A percentile compares a stretch with the other conserved stretches of the same genome.
Evolutionary conservation across 148 eudicot species (phyloP).

Genomic region (Bassia scoparia): DNA sequence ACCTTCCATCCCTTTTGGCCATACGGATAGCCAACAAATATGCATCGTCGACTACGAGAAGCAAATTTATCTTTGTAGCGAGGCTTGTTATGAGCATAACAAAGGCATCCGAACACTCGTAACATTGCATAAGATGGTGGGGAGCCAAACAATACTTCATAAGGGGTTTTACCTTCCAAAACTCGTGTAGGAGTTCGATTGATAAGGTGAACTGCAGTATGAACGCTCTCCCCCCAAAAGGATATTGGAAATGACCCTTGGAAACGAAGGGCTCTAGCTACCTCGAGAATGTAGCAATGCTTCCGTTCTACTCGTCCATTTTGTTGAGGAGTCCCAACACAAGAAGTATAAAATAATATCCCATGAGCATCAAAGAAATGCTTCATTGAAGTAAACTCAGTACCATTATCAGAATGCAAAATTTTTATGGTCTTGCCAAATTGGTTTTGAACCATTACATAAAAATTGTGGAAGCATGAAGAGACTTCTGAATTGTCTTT

Average conservation of each 20-base stretch:
- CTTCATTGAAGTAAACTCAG: background rate
- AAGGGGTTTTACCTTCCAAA: background rate
- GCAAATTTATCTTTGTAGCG: background rate
- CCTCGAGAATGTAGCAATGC: too few relatives aligned
- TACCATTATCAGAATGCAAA: background rate
- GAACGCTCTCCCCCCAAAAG: background rate
- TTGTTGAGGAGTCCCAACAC: background rate
- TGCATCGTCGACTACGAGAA: background rate
- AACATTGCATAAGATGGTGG: background rate
- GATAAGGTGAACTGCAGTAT: background rate
- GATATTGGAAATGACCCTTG: background rate
- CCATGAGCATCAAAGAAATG: background rate
- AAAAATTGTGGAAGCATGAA: too few relatives aligned
- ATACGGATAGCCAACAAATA: background rate
- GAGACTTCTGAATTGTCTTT: too few relatives aligned
- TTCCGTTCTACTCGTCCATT: too few relatives aligned
- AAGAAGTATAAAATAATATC: background rate
- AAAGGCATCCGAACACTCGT: background rate
- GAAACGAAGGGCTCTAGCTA: too few relatives aligned
- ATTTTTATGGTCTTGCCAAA: too few relatives aligned
- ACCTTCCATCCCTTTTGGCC: background rate
- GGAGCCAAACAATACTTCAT: background rate
- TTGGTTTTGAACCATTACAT: background rate
- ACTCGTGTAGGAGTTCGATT: background rate
- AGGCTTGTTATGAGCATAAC: background rate